These are phyloP conservation scores for Phlegmacium glaucopus DNA, from an alignment of 768 basidiomycete genomes.

Conservation along the genomic window DNA sequence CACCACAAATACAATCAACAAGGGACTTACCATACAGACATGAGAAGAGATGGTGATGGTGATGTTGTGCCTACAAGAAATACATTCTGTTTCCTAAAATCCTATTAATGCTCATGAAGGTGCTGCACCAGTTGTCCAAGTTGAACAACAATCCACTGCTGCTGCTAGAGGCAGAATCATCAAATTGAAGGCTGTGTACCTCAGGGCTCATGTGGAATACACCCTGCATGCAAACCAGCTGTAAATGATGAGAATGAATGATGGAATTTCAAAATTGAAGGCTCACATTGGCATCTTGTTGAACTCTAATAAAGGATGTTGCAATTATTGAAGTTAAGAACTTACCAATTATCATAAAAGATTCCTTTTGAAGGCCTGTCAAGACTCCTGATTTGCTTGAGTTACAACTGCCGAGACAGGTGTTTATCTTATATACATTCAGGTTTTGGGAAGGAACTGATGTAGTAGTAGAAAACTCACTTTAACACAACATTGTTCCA, in stretches of 20 bases:
- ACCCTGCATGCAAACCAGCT: constrained; percentile 9
- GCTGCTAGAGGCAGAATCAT: neutral
- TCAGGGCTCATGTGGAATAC: constrained; percentile 3
- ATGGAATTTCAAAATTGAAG: neutral
- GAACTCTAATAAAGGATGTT: neutral
- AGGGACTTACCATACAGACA: too few species aligned
- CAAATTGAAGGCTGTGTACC: neutral
- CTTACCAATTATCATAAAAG: constrained; percentile 41
- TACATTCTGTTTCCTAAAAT: constrained; percentile 4
- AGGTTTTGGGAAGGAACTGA: neutral
- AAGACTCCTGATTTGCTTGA: constrained; percentile 26
- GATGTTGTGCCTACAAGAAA: constrained; percentile 1
- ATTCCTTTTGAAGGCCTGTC: constrained; percentile 12
- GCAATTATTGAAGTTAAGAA: neutral
- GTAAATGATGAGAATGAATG: neutral
- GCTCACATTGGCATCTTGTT: constrained; percentile 4
- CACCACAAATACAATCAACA: too few species aligned
- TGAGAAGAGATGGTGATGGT: too few species aligned
- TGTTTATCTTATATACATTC: constrained; percentile 43
- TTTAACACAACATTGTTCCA: constrained; percentile 56
- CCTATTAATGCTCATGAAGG: constrained; percentile 1
- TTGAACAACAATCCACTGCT: constrained; percentile 1
- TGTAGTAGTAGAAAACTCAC: constrained; percentile 23
- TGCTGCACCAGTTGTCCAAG: constrained; percentile 1
- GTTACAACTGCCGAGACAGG: constrained; percentile 51